A percentile compares a stretch with the other conserved stretches of the same genome.
Evolutionary conservation across 495 filamentous ascomycete species (phyloP).

Genomic region (Aspergillus leporis): DNA sequence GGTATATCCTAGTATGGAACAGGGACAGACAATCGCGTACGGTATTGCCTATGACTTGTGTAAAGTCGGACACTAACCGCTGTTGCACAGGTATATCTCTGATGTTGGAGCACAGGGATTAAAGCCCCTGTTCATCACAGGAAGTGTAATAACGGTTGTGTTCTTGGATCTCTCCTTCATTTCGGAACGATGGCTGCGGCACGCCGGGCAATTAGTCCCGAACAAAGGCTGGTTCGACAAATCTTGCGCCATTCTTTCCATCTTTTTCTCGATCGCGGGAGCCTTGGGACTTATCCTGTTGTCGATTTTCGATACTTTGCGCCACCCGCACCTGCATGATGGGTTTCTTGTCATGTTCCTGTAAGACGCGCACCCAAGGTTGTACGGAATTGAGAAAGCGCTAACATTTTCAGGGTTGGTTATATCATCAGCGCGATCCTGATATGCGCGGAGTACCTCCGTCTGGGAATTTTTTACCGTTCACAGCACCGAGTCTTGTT

Average conservation of each 20-base stretch:
- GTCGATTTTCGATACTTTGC: conserved; percentile 77
- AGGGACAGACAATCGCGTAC: conserved; percentile 71
- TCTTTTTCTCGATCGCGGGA: conserved; percentile 74
- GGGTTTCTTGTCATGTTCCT: conserved; percentile 84
- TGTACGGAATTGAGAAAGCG: not conserved
- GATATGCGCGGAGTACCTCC: conserved; percentile 85
- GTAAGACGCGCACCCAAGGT: conserved; percentile 36
- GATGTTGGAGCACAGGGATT: conserved; percentile 75
- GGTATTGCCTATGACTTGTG: conserved; percentile 21
- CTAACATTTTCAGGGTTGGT: conserved; percentile 31
- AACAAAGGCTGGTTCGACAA: conserved; percentile 72
- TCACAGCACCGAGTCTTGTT: conserved; percentile 67
- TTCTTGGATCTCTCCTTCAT: conserved; percentile 82
- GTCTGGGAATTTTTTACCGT: conserved; percentile 74
- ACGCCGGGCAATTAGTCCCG: conserved; percentile 67
- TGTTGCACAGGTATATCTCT: conserved; percentile 55
- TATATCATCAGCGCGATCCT: conserved; percentile 79
- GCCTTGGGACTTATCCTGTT: conserved; percentile 78
- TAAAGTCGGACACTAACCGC: conserved; percentile 1
- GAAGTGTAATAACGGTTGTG: conserved; percentile 75
- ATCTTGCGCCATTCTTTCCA: conserved; percentile 63
- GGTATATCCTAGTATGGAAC: conserved; percentile 67
- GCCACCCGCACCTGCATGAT: conserved; percentile 66
- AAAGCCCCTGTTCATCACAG: conserved; percentile 86
- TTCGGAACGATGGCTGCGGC: conserved; percentile 79